phyloP scores from a whole-genome alignment of 108 stramenopile species.

The Skeletonema grethae region DNA sequence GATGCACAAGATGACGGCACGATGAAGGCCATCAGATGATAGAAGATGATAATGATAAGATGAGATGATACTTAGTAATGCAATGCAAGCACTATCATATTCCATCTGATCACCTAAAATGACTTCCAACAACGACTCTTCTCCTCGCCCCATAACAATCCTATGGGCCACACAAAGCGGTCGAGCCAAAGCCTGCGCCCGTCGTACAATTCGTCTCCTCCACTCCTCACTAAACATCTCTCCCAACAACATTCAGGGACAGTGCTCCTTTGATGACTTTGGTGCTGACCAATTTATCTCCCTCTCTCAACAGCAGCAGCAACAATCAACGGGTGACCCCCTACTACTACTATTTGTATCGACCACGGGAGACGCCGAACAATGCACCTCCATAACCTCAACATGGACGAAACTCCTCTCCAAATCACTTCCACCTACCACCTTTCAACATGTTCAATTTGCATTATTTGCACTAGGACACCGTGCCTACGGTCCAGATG shows the following conservation, averaged over 20 bases:
- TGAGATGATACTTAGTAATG: too few species aligned
- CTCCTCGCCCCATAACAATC: conserved; percentile 35
- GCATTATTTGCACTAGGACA: conserved; percentile 83
- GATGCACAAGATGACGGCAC: too few species aligned
- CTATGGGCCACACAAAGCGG: conserved; percentile 83
- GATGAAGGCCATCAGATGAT: too few species aligned
- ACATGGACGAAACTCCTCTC: conserved; percentile 68
- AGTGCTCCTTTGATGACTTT: conserved; percentile 65
- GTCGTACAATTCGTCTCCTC: conserved; percentile 68
- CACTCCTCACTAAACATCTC: conserved; percentile 10
- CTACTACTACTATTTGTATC: conserved; percentile 72
- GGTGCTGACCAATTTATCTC: conserved; percentile 32
- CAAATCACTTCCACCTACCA: conserved; percentile 56
- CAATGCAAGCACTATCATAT: too few species aligned
- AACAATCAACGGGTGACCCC: neutral
- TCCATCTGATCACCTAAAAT: too few species aligned
- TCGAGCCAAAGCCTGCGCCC: conserved; percentile 82
- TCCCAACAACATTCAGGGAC: conserved; percentile 34
- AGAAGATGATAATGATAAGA: too few species aligned
- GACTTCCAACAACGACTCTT: neutral
- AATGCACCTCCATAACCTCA: conserved; percentile 66
- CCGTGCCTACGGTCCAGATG: conserved; percentile 82
- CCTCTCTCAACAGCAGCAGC: neutral
- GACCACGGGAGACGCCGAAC: conserved; percentile 87
- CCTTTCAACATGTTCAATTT: conserved; percentile 53